These are phyloP conservation scores for Butyriboletus loyo DNA, from an alignment of 768 basidiomycete species.

Conservation along the genomic window DNA sequence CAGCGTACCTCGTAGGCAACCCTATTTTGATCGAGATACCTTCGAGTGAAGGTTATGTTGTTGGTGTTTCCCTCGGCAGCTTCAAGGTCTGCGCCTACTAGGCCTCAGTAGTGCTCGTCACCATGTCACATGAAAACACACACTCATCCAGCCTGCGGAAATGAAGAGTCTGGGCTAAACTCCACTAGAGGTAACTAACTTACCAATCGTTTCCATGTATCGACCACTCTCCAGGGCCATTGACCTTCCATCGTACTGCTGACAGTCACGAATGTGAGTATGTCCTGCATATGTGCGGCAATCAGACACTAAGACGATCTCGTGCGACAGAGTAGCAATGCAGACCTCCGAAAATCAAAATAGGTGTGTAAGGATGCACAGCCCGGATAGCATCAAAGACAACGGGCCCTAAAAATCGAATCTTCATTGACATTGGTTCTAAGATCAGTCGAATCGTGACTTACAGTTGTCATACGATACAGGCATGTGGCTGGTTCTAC, in stretches of 20 bases:
- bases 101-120: neutral
- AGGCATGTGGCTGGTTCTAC: slow-evolving; percentile 73
- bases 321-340: neutral
- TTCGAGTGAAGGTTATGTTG: slow-evolving; percentile 60
- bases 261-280: slow-evolving; percentile 30
- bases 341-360: slow-evolving; percentile 76
- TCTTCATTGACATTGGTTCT: neutral
- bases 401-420: slow-evolving; percentile 51
- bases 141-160: slow-evolving; percentile 59
- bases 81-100: slow-evolving; percentile 47
- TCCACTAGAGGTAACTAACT: slow-evolving; percentile 6
- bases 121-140: slow-evolving; percentile 10
- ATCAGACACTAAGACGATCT: neutral
- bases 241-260: slow-evolving; percentile 21
- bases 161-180: neutral
- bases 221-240: slow-evolving; percentile 71
- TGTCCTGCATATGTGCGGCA: slow-evolving; percentile 45
- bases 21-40: slow-evolving; percentile 80
- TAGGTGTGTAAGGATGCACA: slow-evolving; percentile 71
- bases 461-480: slow-evolving; percentile 64
- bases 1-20: slow-evolving; percentile 66
- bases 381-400: slow-evolving; percentile 73
- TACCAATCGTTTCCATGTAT: slow-evolving; percentile 92
- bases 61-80: slow-evolving; percentile 34
- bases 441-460: slow-evolving; percentile 11